phyloP scores from a whole-genome alignment of 345 rosid genomes.

The Pelargonium nanum region DNA sequence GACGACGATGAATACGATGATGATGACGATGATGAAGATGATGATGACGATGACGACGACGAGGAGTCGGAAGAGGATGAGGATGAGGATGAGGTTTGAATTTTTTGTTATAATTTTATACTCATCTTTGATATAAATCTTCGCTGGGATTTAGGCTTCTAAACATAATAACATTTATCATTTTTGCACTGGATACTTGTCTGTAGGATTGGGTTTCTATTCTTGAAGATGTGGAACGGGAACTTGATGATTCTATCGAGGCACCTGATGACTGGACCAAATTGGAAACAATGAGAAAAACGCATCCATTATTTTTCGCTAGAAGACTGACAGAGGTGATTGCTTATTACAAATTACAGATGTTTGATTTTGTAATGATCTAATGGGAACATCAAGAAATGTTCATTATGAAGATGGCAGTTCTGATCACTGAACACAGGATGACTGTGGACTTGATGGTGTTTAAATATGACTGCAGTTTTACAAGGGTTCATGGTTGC shows the following conservation, averaged over 20 bases:
- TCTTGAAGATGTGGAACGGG: constrained; percentile 56
- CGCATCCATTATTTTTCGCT: constrained; percentile 93
- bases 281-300: constrained; percentile 74
- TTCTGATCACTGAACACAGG: too few relatives aligned
- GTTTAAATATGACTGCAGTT: too few relatives aligned
- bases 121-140: too few relatives aligned
- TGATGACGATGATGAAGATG: constrained; percentile 23
- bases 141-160: neutral
- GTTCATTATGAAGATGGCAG: too few relatives aligned
- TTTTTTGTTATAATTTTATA: too few relatives aligned
- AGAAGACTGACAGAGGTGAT: constrained; percentile 65
- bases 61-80: neutral
- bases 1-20: constrained; percentile 25
- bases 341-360: neutral
- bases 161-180: neutral
- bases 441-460: too few relatives aligned
- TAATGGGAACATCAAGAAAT: too few relatives aligned
- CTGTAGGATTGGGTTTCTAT: constrained; percentile 73
- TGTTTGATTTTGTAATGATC: neutral
- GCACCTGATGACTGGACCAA: constrained; percentile 78
- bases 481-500: neutral
- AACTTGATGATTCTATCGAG: constrained; percentile 40
- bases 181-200: constrained; percentile 8
- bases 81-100: constrained; percentile 44
- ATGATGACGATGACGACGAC: constrained; percentile 13